Percentiles rank a stretch among this genome's conserved stretches.
phyloP scores from a whole-genome alignment of 495 filamentous ascomycete genomes.

The Lentithecium fluviatile region DNA sequence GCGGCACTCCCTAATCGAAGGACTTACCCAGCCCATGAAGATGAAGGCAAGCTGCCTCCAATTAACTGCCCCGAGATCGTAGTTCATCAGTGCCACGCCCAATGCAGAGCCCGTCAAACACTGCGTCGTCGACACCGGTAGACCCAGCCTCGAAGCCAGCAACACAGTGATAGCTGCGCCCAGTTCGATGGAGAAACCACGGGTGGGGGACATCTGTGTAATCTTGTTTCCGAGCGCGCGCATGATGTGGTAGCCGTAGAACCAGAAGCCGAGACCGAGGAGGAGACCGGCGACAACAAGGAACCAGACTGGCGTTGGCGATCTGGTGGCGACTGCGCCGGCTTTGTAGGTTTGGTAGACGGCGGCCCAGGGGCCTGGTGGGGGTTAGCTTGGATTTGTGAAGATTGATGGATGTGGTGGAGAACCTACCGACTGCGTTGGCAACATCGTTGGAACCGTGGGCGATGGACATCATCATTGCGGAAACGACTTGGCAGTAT shows the following conservation, averaged over 20 bases:
- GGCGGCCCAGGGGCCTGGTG: conserved; percentile 34
- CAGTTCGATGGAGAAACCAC: conserved; percentile 68
- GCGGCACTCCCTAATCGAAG: no score
- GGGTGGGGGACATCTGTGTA: conserved; percentile 65
- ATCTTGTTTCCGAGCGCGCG: conserved; percentile 66
- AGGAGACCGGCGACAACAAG: conserved; percentile 58
- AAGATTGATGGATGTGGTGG: background rate
- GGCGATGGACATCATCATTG: conserved; percentile 51
- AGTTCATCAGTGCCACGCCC: conserved; percentile 63
- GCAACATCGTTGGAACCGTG: conserved; percentile 38
- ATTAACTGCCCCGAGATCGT: conserved; percentile 57
- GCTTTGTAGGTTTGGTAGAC: conserved; percentile 36
- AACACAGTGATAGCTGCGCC: conserved; percentile 68
- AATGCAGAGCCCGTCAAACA: conserved; percentile 63
- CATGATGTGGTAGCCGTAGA: conserved; percentile 73
- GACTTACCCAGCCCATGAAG: background rate
- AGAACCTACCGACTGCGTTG: conserved; percentile 26
- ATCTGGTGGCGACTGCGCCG: conserved; percentile 47
- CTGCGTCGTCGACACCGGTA: conserved; percentile 61
- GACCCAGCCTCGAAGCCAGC: conserved; percentile 59
- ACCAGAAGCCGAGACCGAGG: conserved; percentile 64
- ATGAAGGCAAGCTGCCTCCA: conserved; percentile 56
- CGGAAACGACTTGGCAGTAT: conserved; percentile 52
- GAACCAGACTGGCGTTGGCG: conserved; percentile 65
- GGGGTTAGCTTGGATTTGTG: no score